Evolutionary conservation across 129 eudicot genomes (phyloP), one percentile per base, ranked within the genome.

Genomic region (Logfia minima): DNA sequence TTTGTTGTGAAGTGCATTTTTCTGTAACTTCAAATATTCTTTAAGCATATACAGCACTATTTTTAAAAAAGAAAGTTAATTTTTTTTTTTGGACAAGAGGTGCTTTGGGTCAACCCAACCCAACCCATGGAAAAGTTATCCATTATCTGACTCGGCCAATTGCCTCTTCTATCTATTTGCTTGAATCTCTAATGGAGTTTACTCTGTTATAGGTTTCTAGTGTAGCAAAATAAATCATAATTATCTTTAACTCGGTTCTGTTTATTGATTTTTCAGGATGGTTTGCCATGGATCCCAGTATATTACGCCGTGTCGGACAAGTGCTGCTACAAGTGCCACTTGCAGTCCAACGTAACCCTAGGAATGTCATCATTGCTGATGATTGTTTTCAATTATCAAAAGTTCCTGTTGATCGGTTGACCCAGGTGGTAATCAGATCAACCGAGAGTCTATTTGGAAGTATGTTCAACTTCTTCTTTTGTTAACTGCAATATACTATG

Each of bases 361-460:
- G 96, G 80, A 85, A 74, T 70, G 71, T 94, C 52, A 71, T 91
- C 18, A 83, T 94, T 29, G 98, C 98, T 13, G 93, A 91, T 83
- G 98, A 94, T 79, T 91, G 93, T 74, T 94, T 94, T 80, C 86
- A 87, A 39, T 79, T 83, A 75, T 67, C 76, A 31, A 89, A 83
- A 80, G 24, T 78, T 81, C 90, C 89, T 76, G 48, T 76, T 37
- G 91, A 83, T 66, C 82, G 86, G 71, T 65, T 89, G 60, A 82
- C 87, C 35, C 88, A 86, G 77, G 88, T 77, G 72, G 93, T 90
- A 66, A 79, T 84, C 70, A 89, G 81, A 83, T 82, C 98, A 72
- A 79, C 87, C 4, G 96, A 93, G 83, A 89, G 82, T 80, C 84
- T 87, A 52, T 91, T 85, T 86, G 98, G 98, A 83, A 94, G 97